Base-by-base conservation (phyloP, 176 grass and related monocot species). In the Neostapfia colusana region DNA sequence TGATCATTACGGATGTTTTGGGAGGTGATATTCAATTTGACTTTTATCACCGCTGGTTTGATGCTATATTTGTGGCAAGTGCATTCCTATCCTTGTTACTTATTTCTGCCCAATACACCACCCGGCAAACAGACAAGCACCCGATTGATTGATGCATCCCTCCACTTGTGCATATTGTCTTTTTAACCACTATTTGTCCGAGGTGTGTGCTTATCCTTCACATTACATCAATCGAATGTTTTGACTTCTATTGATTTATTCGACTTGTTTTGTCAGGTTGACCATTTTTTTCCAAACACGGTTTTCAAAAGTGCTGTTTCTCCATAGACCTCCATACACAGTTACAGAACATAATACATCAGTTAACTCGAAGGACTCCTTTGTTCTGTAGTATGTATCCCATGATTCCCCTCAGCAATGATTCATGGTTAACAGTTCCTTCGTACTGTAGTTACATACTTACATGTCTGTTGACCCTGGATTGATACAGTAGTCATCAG, bases 31-130 rank as follows among this genome's bases (percentile, higher is more conserved):
- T 99, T 67, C 95, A 99, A 67, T 99, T 95, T 86, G 92, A 99
- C 85, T 99, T 92, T 72, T 99, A 99, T 76, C 92, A 95, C 72
- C 89, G 92, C 42, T 99, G 92, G 92, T 99, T 99, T 76, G 96
- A 99, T 72, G 92, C 96, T 39, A 99, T 99, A 78, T 98, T 99
- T 68, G 96, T 99, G 60, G 92, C 89, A 2, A 99, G 92, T 72
- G 91, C 96, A 1, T 90, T 99, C 84, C 77, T 98, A 42, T 98
- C 95, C 18, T 88, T 99, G 66, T 92, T 95, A 75, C 82, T 95
- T 31, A 79, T 99, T 73, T 99, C 96, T 44, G 92, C 96, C 63
- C 92, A 94, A 51, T 92, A 98, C 71, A 95, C 89, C 63, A 92
- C 96, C 54, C 81, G 92, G 59, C 92, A 99, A 90, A 84, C 87